Percentiles rank a stretch among this genome's conserved stretches.
Evolutionary conservation across 2,329 filamentous ascomycete genomes (phyloP).

Genomic region (Sclerotiophoma versabilis): DNA sequence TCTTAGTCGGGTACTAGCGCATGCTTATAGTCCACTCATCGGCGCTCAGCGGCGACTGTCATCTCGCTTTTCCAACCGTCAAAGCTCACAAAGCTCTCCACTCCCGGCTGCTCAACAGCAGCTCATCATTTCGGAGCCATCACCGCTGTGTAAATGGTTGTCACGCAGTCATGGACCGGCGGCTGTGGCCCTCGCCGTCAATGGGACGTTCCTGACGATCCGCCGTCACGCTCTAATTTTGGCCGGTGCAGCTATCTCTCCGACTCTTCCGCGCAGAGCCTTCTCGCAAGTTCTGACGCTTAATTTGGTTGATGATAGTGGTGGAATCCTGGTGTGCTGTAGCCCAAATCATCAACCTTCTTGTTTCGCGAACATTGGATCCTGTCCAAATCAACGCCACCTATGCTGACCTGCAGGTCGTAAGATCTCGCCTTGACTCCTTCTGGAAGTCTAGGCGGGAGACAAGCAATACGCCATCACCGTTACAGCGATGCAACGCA

Average conservation of each 20-base stretch:
- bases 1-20: conserved; percentile 13
- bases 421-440: conserved; percentile 20
- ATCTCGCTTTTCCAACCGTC: conserved; percentile 22
- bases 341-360: conserved; percentile 3
- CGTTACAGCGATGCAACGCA: conserved; percentile 5
- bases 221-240: conserved; percentile 3
- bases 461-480: conserved; percentile 24
- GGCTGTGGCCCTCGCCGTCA: not conserved
- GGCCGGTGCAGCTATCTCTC: not conserved
- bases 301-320: conserved; percentile 23
- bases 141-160: conserved; percentile 11
- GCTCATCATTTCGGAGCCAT: conserved; percentile 20
- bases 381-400: conserved; percentile 22
- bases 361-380: conserved; percentile 20
- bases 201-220: conserved; percentile 21
- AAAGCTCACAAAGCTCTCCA: conserved; percentile 20
- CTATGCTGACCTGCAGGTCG: conserved; percentile 35
- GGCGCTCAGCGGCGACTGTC: conserved; percentile 8
- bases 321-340: conserved; percentile 7
- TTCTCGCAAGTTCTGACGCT: conserved; percentile 7
- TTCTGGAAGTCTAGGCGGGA: conserved; percentile 24
- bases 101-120: conserved; percentile 12
- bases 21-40: not conserved
- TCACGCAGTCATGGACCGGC: conserved; percentile 8
- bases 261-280: not conserved